Evolutionary conservation across 2,329 filamentous ascomycete species (phyloP).

Genomic region (Curvularia sp.): DNA sequence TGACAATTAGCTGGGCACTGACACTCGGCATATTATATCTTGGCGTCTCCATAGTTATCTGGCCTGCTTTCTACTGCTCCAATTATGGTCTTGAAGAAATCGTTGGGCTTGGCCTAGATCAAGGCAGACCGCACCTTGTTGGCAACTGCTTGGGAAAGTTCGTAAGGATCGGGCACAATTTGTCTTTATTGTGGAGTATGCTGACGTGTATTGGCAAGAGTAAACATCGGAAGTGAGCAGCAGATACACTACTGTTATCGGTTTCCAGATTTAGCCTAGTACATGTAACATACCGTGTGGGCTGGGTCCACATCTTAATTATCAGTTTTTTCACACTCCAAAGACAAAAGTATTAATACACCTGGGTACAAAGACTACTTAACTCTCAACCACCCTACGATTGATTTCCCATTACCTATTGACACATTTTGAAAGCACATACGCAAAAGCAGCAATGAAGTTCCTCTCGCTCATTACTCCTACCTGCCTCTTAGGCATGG

Average conservation of each 20-base stretch:
- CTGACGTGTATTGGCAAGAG: neutral
- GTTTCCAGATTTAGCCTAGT: neutral
- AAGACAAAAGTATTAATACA: neutral
- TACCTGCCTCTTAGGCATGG: slow-evolving; percentile 6
- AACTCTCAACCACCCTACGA: neutral
- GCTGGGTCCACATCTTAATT: neutral
- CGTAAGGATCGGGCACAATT: neutral
- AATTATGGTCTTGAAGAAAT: no score
- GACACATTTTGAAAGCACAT: neutral
- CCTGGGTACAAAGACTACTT: neutral
- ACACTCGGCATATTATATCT: no score
- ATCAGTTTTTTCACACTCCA: neutral
- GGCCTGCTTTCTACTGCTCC: no score
- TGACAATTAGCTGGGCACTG: no score
- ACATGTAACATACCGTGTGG: neutral
- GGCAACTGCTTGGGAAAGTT: neutral
- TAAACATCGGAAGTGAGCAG: neutral
- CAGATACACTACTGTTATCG: neutral
- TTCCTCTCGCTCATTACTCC: slow-evolving; percentile 1
- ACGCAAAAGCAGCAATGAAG: slow-evolving; percentile 1
- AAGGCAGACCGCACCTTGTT: neutral
- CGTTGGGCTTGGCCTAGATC: neutral
- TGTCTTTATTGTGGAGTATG: neutral
- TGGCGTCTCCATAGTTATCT: no score
- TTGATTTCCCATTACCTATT: neutral